Percentiles rank a stretch among this genome's conserved stretches.
Evolutionary conservation across 2,329 filamentous ascomycete species (phyloP).

Genomic region (Leptodontidium sp.): DNA sequence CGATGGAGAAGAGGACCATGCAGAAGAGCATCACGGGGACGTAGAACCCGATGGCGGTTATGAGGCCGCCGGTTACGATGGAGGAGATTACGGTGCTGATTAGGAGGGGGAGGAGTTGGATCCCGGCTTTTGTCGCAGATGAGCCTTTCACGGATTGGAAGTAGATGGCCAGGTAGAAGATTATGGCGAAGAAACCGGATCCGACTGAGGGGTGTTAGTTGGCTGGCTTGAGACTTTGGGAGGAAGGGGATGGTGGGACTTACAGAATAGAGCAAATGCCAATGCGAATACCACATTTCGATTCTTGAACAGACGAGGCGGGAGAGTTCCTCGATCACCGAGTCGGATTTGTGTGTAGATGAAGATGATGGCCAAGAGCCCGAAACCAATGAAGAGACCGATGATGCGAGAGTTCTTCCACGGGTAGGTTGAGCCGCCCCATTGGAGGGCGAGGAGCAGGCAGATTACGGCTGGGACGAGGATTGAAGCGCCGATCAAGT

Average conservation of each 20-base stretch:
- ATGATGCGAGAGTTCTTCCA: conserved; percentile 49
- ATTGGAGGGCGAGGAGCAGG: conserved; percentile 52
- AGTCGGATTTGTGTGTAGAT: conserved; percentile 47
- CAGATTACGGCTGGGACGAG: conserved; percentile 49
- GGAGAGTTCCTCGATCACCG: conserved; percentile 47
- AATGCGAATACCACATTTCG: conserved; percentile 37
- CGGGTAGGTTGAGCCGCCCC: conserved; percentile 49
- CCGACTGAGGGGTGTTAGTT: conserved; percentile 27
- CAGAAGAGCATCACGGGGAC: conserved; percentile 54
- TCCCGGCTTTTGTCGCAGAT: conserved; percentile 53
- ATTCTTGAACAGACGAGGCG: conserved; percentile 48
- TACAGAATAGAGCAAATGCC: conserved; percentile 36
- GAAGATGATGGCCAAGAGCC: conserved; percentile 45
- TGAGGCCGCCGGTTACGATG: conserved; percentile 50
- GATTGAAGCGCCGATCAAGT: conserved; percentile 48
- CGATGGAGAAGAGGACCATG: conserved; percentile 49
- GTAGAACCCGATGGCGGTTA: conserved; percentile 54
- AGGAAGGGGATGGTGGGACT: background rate
- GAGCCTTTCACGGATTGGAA: conserved; percentile 48
- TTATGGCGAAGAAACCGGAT: conserved; percentile 43
- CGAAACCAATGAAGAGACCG: conserved; percentile 47
- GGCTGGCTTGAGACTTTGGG: background rate
- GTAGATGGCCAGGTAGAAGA: conserved; percentile 47
- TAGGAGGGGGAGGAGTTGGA: conserved; percentile 53
- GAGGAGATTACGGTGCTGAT: conserved; percentile 53